Evolutionary conservation across 2,329 filamentous ascomycete species (phyloP), one percentile per base, ranked within the genome.

Genomic region (Stachybotrys echinatus): DNA sequence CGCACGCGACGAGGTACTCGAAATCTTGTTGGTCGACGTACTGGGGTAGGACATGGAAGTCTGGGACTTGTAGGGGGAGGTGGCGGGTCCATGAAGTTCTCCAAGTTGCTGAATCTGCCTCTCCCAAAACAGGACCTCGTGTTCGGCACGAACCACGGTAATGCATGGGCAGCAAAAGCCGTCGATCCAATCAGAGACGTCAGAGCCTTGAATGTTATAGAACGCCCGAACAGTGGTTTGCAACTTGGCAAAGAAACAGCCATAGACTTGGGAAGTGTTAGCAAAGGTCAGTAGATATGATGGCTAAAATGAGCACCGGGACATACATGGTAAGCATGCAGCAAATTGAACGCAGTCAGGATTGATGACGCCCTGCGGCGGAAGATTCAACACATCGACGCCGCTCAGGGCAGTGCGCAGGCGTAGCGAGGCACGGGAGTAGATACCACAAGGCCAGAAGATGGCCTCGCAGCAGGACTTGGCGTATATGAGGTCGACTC

Each of bases 71-170:
- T 66, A 66, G 23, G 51, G 57, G 12, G 46, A 50, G 39, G 45
- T 42, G 6, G 40, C 27, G 6, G 42, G 49, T n/a, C 42, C 48
- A 14, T 52, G 54, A 21, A 48, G 39, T 12, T 45, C 51, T 7
- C 50, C 52, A 40, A 52, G 48, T 5, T 21, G 48, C 8, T 38
- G 48, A 31, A 53, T 49, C 17, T 52, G 48, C 37, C 46, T 56
- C 44, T 68, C 59, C 23, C 67, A 64, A 20, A 60, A 23, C 0
- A 60, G 45, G 23, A 70, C 67, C 50, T 71, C 67, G 12, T 63
- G 53, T 37, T 71, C 64, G 23, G 56, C 61, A 4, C 60, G 56
- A 5, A 58, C 49, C 21, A 70, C 53, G 14, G 64, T 60, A 2
- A 48, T 12, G 39, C 50, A 57, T 5, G 68, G 67, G 40, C 58